These are phyloP conservation scores for Magnolia officinalis DNA, from an alignment of 164 flowering plant species.

Conservation along the genomic window DNA sequence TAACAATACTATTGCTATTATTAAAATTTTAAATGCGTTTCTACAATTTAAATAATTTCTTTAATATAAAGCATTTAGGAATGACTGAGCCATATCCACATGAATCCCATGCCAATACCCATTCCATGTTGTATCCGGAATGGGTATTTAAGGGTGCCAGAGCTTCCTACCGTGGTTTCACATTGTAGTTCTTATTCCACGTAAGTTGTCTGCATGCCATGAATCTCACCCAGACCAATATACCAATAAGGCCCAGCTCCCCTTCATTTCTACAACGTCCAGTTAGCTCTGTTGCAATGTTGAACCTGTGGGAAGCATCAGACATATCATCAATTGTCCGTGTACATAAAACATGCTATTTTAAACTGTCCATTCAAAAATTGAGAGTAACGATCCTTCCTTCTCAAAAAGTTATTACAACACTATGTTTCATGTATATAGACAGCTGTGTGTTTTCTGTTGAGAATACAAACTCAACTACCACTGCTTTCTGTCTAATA, in stretches of 20 bases:
- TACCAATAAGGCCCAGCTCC: slow-evolving; percentile 24
- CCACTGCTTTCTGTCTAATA: too few relatives aligned
- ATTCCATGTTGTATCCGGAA: background rate
- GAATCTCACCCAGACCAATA: slow-evolving; percentile 31
- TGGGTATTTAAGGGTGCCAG: background rate
- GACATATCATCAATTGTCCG: background rate
- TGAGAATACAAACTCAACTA: too few relatives aligned
- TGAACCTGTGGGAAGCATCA: slow-evolving; percentile 18
- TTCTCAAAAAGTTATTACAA: background rate
- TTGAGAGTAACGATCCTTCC: background rate
- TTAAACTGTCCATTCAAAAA: background rate
- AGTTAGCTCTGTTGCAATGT: slow-evolving; percentile 28
- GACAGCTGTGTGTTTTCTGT: too few relatives aligned
- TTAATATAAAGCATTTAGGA: background rate
- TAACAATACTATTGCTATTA: background rate
- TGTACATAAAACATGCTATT: background rate
- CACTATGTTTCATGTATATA: background rate
- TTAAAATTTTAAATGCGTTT: background rate
- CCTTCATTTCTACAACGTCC: slow-evolving; percentile 26
- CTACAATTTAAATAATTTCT: too few relatives aligned
- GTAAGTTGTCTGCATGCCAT: slow-evolving; percentile 30
- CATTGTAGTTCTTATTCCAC: slow-evolving; percentile 33
- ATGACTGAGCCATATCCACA: background rate
- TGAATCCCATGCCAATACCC: background rate
- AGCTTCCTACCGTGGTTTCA: slow-evolving; percentile 26